phyloP scores from a whole-genome alignment of 23 red algal species.

The Gracilaria vermiculophylla region DNA sequence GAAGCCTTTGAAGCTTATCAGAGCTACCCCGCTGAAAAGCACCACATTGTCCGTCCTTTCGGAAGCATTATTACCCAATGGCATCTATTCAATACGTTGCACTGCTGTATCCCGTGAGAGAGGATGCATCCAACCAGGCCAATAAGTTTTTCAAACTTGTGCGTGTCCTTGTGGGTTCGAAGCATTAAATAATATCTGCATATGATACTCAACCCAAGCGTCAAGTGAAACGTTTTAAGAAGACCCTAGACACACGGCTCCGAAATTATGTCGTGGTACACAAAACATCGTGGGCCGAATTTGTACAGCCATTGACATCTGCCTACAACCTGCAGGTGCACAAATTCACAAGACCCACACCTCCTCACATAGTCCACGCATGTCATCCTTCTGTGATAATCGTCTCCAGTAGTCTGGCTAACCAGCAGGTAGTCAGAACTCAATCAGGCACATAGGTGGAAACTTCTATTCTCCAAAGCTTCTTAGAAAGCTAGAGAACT shows the following conservation, averaged over 20 bases:
- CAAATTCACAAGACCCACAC: too few relatives aligned
- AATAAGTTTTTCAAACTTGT: conserved; percentile 17
- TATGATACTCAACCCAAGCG: conserved; percentile 28
- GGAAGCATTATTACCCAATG: background rate
- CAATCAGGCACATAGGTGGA: too few relatives aligned
- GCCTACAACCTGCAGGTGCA: conserved; percentile 45
- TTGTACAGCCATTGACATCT: background rate
- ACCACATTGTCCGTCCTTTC: background rate
- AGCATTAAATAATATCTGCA: conserved; percentile 3
- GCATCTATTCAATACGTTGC: conserved; percentile 12
- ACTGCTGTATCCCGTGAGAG: background rate
- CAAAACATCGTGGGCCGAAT: conserved; percentile 1
- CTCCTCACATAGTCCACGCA: too few relatives aligned
- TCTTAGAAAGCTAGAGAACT: too few relatives aligned
- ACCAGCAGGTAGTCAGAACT: too few relatives aligned
- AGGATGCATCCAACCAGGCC: conserved; percentile 18
- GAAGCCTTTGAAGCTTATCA: conserved; percentile 12
- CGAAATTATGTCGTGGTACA: conserved; percentile 23
- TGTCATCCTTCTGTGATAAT: too few relatives aligned
- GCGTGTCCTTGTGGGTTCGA: background rate
- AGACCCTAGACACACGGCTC: background rate
- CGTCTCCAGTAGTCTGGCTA: too few relatives aligned
- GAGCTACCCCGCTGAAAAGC: background rate
- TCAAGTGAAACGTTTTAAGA: conserved; percentile 33
- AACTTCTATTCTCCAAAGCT: too few relatives aligned